A percentile compares a stretch with the other conserved stretches of the same genome.
Conservation (phyloP, 495 filamentous ascomycete species). For the Penicillium argentinense region DNA sequence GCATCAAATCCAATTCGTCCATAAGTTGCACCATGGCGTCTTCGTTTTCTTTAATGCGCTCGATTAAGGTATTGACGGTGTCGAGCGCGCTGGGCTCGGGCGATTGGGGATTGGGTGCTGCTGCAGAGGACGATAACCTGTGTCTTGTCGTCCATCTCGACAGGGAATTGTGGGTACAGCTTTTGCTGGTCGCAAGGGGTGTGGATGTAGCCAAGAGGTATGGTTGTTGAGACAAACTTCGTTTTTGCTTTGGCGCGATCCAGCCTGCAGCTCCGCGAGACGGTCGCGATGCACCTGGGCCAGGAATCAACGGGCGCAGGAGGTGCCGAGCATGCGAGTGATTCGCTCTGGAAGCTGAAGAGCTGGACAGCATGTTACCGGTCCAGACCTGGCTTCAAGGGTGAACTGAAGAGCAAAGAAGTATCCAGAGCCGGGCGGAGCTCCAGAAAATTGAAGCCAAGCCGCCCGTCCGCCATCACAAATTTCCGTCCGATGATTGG, state of each 20-base stretch:
- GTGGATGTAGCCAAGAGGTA: slow-evolving; percentile 2
- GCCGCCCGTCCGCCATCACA: slow-evolving; percentile 25
- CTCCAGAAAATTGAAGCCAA: slow-evolving; percentile 39
- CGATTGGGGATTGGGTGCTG: slow-evolving; percentile 13
- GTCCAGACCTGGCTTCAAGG: slow-evolving; percentile 1
- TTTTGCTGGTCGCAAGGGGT: background rate
- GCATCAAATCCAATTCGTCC: slow-evolving; percentile 35
- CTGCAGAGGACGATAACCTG: slow-evolving; percentile 30
- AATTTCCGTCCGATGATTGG: slow-evolving; percentile 35
- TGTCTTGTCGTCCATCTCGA: slow-evolving; percentile 8
- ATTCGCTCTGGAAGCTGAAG: slow-evolving; percentile 31
- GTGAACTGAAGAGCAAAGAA: slow-evolving; percentile 11
- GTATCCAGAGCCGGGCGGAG: slow-evolving; percentile 16
- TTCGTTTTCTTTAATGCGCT: slow-evolving; percentile 40
- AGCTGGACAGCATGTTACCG: slow-evolving; percentile 37
- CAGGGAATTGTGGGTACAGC: background rate
- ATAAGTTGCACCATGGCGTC: slow-evolving; percentile 34
- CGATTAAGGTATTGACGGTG: slow-evolving; percentile 37
- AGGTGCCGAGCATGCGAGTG: slow-evolving; percentile 28
- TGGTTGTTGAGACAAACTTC: slow-evolving; percentile 11
- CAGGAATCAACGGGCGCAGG: slow-evolving; percentile 19
- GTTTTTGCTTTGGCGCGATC: slow-evolving; percentile 17
- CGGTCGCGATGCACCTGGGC: slow-evolving; percentile 27
- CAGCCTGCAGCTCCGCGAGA: slow-evolving; percentile 28
- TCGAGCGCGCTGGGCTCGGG: slow-evolving; percentile 20